These are phyloP conservation scores for Draba incana DNA, from an alignment of 345 rosid species.

Conservation along the genomic window DNA sequence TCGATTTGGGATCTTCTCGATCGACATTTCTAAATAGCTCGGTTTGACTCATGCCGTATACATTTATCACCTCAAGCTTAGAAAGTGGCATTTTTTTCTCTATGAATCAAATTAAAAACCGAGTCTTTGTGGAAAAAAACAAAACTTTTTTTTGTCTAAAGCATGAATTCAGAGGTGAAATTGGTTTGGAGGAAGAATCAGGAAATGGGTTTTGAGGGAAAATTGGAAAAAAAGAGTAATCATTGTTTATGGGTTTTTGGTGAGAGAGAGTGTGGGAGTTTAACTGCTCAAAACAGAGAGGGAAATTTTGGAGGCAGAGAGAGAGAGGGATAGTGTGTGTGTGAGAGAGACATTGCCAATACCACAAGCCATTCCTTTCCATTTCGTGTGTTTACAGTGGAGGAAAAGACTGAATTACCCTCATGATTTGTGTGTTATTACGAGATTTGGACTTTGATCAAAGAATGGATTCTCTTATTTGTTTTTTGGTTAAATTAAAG, in stretches of 20 bases:
- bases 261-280: constrained; percentile 68
- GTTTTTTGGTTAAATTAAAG: too few relatives aligned
- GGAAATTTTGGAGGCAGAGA: constrained; percentile 34
- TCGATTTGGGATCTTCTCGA: constrained; percentile 77
- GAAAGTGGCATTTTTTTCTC: constrained; percentile 63
- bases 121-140: background rate
- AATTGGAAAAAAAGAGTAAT: constrained; percentile 4
- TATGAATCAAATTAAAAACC: background rate
- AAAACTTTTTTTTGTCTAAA: background rate
- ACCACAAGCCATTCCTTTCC: constrained; percentile 68
- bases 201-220: constrained; percentile 37
- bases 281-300: constrained; percentile 60
- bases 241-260: constrained; percentile 41
- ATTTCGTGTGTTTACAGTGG: constrained; percentile 1
- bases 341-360: constrained; percentile 63
- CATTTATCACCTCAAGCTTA: constrained; percentile 65
- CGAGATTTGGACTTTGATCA: constrained; percentile 5
- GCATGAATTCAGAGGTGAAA: constrained; percentile 15
- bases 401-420: constrained; percentile 39
- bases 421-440: background rate
- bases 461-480: background rate
- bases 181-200: constrained; percentile 17
- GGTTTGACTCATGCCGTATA: constrained; percentile 59
- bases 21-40: constrained; percentile 57
- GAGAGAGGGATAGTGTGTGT: constrained; percentile 7